Percentiles rank a stretch among this genome's conserved stretches.
phyloP scores from a whole-genome alignment of 73 alveolate genomes.

The Tetrahymena thermophila region DNA sequence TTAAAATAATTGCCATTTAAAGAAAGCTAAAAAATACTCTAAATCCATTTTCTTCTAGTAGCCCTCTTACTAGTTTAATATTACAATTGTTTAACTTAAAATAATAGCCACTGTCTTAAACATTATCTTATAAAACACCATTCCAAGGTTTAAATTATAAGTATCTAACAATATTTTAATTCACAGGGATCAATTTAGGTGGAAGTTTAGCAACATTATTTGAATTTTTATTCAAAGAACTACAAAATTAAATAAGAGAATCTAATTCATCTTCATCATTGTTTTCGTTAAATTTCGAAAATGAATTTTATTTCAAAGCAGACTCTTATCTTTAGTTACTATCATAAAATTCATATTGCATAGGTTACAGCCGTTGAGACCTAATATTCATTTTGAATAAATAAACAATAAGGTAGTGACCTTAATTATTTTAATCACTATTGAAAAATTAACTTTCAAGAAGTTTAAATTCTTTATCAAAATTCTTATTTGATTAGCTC shows the following conservation, averaged over 20 bases:
- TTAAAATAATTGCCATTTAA: neutral
- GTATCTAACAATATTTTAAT: neutral
- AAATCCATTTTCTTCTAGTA: conserved; percentile 40
- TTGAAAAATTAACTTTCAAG: neutral
- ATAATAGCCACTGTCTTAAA: conserved; percentile 21
- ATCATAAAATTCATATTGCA: neutral
- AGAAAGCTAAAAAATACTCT: neutral
- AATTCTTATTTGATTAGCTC: neutral
- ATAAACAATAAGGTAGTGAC: neutral
- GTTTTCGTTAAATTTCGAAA: neutral
- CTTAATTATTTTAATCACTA: neutral
- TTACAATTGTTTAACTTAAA: conserved; percentile 15
- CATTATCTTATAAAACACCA: neutral
- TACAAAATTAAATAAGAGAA: neutral
- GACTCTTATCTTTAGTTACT: neutral
- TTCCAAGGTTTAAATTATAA: neutral
- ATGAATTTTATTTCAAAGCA: neutral
- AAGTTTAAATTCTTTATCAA: neutral
- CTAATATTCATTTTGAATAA: neutral
- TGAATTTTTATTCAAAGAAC: neutral
- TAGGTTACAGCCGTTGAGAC: neutral
- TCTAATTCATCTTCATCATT: neutral
- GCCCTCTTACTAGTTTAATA: conserved; percentile 29
- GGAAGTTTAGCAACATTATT: neutral
- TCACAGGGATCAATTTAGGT: neutral